Percentiles rank a stretch among this genome's conserved stretches.
Evolutionary conservation across 2,329 filamentous ascomycete species (phyloP).

Genomic region (Westerdykella ornata): DNA sequence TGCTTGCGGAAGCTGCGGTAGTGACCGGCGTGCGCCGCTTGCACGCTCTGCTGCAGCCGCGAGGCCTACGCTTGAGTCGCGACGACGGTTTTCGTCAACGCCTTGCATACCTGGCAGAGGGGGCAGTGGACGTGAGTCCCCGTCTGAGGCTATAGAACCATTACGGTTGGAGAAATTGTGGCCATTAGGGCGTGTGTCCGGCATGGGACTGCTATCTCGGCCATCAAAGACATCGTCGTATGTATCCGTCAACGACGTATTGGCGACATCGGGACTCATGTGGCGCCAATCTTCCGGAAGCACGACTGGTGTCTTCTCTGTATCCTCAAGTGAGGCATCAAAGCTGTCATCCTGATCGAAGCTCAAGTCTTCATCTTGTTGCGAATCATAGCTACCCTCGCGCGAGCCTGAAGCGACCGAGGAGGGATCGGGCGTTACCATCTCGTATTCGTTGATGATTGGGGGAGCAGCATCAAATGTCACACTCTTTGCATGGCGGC

Average conservation of each 20-base stretch:
- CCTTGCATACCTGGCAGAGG: constrained; percentile 66
- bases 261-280: constrained; percentile 60
- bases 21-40: constrained; percentile 57
- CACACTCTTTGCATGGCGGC: constrained; percentile 90
- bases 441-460: constrained; percentile 95
- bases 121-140: constrained; percentile 76
- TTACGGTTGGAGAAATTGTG: constrained; percentile 51
- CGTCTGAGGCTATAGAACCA: constrained; percentile 70
- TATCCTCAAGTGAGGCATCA: constrained; percentile 89
- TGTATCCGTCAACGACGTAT: constrained; percentile 47
- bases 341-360: constrained; percentile 77
- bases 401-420: constrained; percentile 83
- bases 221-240: constrained; percentile 63
- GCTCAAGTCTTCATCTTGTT: constrained; percentile 64
- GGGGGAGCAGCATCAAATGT: constrained; percentile 93
- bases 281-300: constrained; percentile 91
- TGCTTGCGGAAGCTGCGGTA: constrained; percentile 66
- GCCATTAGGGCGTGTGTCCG: constrained; percentile 44
- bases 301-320: constrained; percentile 96
- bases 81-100: constrained; percentile 49
- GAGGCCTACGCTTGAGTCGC: constrained; percentile 56
- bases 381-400: constrained; percentile 85
- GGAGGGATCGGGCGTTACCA: constrained; percentile 94
- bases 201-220: constrained; percentile 59
- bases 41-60: constrained; percentile 67